Base-by-base conservation (phyloP, 2,329 filamentous ascomycete genomes). In the Diaporthe caulivora region DNA sequence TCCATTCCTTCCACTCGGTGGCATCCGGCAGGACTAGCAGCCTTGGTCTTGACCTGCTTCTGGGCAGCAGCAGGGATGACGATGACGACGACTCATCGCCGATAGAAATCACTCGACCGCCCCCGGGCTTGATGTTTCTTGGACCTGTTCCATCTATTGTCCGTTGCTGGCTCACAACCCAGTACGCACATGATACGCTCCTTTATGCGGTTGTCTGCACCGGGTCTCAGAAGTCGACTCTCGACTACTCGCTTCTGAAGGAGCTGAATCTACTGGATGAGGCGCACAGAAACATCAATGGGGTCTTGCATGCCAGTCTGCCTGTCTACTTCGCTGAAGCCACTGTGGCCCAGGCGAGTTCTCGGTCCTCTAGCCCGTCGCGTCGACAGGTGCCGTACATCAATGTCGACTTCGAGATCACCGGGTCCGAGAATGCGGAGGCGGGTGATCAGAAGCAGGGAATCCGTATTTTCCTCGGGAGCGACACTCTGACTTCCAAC, bases 101-200 rank as follows among this genome's bases (percentile, higher is more conserved):
- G 15, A 83, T 93, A 67, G 92, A 94, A 71, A 90, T 92, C 34
- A 92, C 92, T 34, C 91, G 90, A 54, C 93, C 96, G 54, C 94
- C 95, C 24, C 94, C 95, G 47, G 94, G 95, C 11, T 87, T 98
- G 73, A 95, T 95, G 80, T 89, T 97, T 69, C 87, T 98, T 21
- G 95, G 96, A 17, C 93, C 95, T 9, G 95, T 97, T 8, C 97
- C 97, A 8, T 94, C 95, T 40, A 98, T 99, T 77, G 94, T 98
- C 72, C 93, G 97, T 75, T 99, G 97, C 85, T 98, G 97, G 95
- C 87, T 98, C 78, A 96, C 94, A 34, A 93, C 92, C 47, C 92
- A 94, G 79, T 98, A 97, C 83, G 96, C 95, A 18, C 96, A 98
- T 80, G 92, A 93, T 76, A 93, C 95, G 13, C 88, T 98, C 21